Base-by-base conservation (phyloP, 2,329 filamentous ascomycete species). In the Aspergillus hortae region DNA sequence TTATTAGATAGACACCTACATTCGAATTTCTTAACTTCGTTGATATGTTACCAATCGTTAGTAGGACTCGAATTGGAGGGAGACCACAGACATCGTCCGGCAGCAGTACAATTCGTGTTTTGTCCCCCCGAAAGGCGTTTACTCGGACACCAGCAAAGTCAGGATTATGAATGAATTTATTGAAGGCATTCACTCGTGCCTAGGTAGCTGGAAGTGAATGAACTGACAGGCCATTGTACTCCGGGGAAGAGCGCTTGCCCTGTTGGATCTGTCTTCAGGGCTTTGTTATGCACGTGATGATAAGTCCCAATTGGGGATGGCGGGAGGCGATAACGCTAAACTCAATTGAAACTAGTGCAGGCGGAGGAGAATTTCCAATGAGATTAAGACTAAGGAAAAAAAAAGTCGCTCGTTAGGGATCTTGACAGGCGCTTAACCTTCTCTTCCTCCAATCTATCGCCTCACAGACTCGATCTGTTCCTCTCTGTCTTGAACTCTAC, bases 361-460 rank as follows among this genome's bases (percentile, higher is more conserved):
- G 35, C 33, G 51, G 50, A 55, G 54, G 57, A 60, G 57, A 61
- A 66, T 67, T 67, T 65, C 62, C 60, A 56, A 58, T 57, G 54
- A 51, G 51, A 51, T 60, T 49, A 52, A 63, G 61, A 58, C 51
- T 56, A 67, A 66, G 64, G 65, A 67, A 65, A 67, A 65, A 63
- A 61, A 56, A 54, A 47, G 46, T 49, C 35, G 48, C 41, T 63
- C 47, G 54, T 50, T 50, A 57, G 53, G 46, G 51, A 53, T 58
- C 52, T 53, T 48, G 15, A 19, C 50, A 53, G 54, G 56, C 27
- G 54, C 23, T 51, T 53, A 54, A 48, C 41, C 45, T 56, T 48
- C 41, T 25, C 42, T 48, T 52, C 45, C 51, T 44, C 48, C 35
- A 38, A 17, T 38, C 46, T 41, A 48, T 41, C 45, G 12, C 42